Evolutionary conservation across 495 filamentous ascomycete species (phyloP), one percentile per base, ranked within the genome.

Genomic region (Daldinia vernicosa): DNA sequence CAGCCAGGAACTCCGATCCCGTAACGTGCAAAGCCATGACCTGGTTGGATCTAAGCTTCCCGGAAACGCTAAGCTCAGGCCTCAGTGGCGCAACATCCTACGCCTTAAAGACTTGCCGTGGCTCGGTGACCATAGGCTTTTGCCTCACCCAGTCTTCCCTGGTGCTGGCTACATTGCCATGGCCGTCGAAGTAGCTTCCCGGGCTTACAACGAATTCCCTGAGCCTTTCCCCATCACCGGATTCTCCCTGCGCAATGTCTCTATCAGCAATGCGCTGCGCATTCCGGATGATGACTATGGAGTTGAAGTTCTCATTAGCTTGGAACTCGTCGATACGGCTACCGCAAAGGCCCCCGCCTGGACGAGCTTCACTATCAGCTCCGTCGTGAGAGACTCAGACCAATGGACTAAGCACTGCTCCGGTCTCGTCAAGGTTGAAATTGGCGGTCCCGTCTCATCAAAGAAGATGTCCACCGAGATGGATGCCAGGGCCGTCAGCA

Each of bases 11-110:
- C 84, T 84, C 57, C 81, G 84, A 6, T 68, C 76, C 19, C 77
- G 82, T 6, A 72, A 75, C 6, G 69, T 75, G 37, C 47, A 74
- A 6, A 72, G 80, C 5, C 84, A 84, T 40, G 86, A 89, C 67
- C 69, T 90, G 0, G 74, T 90, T 1, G 89, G 88, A 0, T 69
- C 76, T 3, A 74, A 76, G n/a, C 72, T 77, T 1, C 57, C 75
- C 4, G 84, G 83, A 28, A 82, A 66, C 22, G 83, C 80, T 61
- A 70, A 78, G 1, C 43, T 80, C 14, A 79, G 84, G 39, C 74
- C 81, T 0, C 71, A 74, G 4, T 89, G 88, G 88, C 73, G 81
- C 8, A 83, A 88, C 57, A 71, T 84, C 27, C 40, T 89, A 27
- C 73, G 79, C 3, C 24, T 82, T 0, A 68, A 77, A 0, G 84